Base-by-base conservation (phyloP, 2,329 filamentous ascomycete species). In the Verticillium alfalfae region DNA sequence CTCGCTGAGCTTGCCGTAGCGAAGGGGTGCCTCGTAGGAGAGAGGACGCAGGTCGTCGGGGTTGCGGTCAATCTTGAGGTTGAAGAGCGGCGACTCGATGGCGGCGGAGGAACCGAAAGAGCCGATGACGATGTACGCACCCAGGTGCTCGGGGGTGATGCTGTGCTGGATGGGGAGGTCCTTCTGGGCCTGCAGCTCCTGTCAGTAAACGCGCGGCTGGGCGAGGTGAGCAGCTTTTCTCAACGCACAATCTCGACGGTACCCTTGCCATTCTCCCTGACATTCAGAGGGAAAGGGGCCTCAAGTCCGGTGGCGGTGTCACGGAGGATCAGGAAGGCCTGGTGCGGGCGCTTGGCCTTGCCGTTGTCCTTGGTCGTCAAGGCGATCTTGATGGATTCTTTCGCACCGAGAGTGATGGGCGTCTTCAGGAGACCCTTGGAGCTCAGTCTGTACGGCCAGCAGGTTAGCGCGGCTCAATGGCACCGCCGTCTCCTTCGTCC, bases 251-350 rank as follows among this genome's bases (percentile, higher is more conserved):
- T 80, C 68, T 96, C 90, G 37, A 97, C 82, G 61, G 88, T 88
- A 26, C 86, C 92, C 78, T 97, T 97, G 67, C 95, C 95, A 70
- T 83, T 92, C 10, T 95, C 91, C 79, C 96, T 97, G 57, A 96
- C 80, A 12, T 79, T 88, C 69, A 99, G 83, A 1, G 93, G 87
- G 70, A 94, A 97, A 1, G 93, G 93, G 31, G 93, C 88, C 75
- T 98, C 93, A 56, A 99, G 81, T 39, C 91, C 92, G 10, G 58
- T 22, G 12, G 83, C 79, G 31, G 63, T 62, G 68, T 98, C 93
- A 69, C 86, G 88, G 62, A 99, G 77, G 16, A 95, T 83, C 60
- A 99, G 82, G 80, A 97, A 97, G 6, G 93, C 93, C 78, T 99
- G 95, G 77, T 99, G 95, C 68, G 95, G 92, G 67, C 91, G 87